Evolutionary conservation across 257 asterid genomes (phyloP).

Genomic region (Coffea canephora): DNA sequence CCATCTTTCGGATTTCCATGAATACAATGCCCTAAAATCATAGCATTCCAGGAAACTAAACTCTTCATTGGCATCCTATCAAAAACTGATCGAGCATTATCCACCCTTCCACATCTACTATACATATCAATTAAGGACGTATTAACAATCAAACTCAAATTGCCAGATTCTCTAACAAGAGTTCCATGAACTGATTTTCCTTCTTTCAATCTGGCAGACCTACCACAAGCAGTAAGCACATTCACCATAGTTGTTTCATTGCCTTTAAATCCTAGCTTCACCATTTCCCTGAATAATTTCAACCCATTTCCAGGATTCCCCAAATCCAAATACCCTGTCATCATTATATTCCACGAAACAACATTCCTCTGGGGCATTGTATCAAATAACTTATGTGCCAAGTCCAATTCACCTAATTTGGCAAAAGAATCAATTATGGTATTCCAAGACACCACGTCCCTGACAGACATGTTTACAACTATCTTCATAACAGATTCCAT

Average conservation of each 20-base stretch:
- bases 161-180: slow-evolving; percentile 33
- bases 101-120: slow-evolving; percentile 59
- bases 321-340: slow-evolving; percentile 56
- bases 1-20: slow-evolving; percentile 56
- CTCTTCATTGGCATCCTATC: slow-evolving; percentile 48
- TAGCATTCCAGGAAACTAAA: slow-evolving; percentile 56
- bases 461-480: slow-evolving; percentile 46
- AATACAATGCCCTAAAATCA: slow-evolving; percentile 66
- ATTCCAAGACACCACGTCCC: slow-evolving; percentile 66
- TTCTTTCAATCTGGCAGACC: slow-evolving; percentile 68
- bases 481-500: slow-evolving; percentile 37
- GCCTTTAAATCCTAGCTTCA: slow-evolving; percentile 28
- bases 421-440: slow-evolving; percentile 44
- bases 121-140: slow-evolving; percentile 63
- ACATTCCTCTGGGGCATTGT: slow-evolving; percentile 51
- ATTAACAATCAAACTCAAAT: slow-evolving; percentile 40
- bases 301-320: slow-evolving; percentile 53
- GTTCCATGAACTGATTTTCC: slow-evolving; percentile 71
- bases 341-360: slow-evolving; percentile 59
- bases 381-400: slow-evolving; percentile 60
- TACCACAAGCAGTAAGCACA: slow-evolving; percentile 61
- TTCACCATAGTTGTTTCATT: slow-evolving; percentile 48
- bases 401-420: slow-evolving; percentile 47
- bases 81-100: slow-evolving; percentile 47
- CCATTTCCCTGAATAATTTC: slow-evolving; percentile 64